Evolutionary conservation across 345 rosid genomes (phyloP).

Genomic region (Noccaea bulbosa): DNA sequence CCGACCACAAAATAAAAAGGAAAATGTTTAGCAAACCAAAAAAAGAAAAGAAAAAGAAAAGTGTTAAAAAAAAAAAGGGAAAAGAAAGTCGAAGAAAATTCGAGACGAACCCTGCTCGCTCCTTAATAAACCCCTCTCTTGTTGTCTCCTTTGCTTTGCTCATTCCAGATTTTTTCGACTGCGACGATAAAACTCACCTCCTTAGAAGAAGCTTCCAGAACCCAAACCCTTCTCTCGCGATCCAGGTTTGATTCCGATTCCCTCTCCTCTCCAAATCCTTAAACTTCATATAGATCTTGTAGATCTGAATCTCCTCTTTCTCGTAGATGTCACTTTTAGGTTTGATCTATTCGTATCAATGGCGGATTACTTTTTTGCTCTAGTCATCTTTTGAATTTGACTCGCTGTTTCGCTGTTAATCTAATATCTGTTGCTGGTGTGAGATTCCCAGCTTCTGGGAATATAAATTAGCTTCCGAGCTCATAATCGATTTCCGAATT

Average conservation of each 20-base stretch:
- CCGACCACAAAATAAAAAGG: background rate
- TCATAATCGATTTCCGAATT: background rate
- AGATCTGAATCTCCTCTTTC: slow-evolving; percentile 36
- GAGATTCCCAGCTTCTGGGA: background rate
- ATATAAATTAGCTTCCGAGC: background rate
- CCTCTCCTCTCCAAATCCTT: background rate
- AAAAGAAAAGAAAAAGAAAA: background rate
- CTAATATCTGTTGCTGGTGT: background rate
- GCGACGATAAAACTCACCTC: slow-evolving; percentile 5
- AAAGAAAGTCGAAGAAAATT: slow-evolving; percentile 35
- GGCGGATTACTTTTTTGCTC: background rate
- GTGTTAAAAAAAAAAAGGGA: background rate
- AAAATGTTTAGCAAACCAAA: background rate
- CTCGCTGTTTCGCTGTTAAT: background rate
- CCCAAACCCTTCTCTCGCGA: slow-evolving; percentile 16
- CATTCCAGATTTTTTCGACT: slow-evolving; percentile 14
- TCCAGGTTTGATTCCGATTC: slow-evolving; percentile 44
- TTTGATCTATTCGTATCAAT: slow-evolving; percentile 7
- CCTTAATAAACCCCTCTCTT: slow-evolving; percentile 28
- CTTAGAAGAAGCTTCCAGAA: slow-evolving; percentile 37
- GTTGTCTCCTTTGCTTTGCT: background rate
- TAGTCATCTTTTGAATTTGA: background rate
- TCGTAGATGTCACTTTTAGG: slow-evolving; percentile 12
- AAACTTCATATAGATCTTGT: slow-evolving; percentile 23
- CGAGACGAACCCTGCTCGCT: slow-evolving; percentile 42